A percentile compares a stretch with the other conserved stretches of the same genome.
phyloP scores from a whole-genome alignment of 805 yeast species.

The Ogataea methanolica region DNA sequence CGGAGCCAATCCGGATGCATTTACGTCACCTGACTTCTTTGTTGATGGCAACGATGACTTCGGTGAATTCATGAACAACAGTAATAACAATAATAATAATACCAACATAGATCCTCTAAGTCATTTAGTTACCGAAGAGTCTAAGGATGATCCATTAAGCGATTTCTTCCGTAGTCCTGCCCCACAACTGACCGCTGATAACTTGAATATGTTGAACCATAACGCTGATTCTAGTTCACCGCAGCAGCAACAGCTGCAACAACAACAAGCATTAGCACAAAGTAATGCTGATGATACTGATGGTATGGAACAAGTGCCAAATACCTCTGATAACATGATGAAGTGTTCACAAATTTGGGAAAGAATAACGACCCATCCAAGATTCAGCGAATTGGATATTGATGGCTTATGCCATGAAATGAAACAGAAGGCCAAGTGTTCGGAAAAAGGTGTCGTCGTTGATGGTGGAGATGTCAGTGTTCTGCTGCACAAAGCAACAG shows the following conservation, averaged over 20 bases:
- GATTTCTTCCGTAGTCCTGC: conserved; percentile 7
- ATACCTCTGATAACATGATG: conserved; percentile 53
- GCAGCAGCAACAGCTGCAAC: too few relatives aligned
- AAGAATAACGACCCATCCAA: conserved; percentile 88
- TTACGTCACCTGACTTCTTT: conserved; percentile 11
- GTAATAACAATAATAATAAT: not conserved
- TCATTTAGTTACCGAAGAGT: conserved; percentile 49
- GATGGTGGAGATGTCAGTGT: conserved; percentile 73
- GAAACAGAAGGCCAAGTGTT: conserved; percentile 90
- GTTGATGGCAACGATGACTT: conserved; percentile 4
- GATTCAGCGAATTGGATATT: conserved; percentile 87
- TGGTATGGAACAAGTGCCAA: conserved; percentile 52
- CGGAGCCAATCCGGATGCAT: conserved; percentile 10
- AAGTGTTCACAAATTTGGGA: conserved; percentile 96
- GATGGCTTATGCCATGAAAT: conserved; percentile 90
- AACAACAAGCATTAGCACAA: conserved; percentile 10
- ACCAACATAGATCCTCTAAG: conserved; percentile 13
- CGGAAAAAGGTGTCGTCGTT: conserved; percentile 87
- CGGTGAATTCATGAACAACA: conserved; percentile 10
- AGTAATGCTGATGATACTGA: conserved; percentile 19
- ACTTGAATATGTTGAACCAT: conserved; percentile 15
- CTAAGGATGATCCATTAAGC: conserved; percentile 50
- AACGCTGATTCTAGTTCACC: not conserved
- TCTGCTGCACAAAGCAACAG: conserved; percentile 32
- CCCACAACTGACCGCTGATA: conserved; percentile 16